A percentile compares a stretch with the other conserved stretches of the same genome.
Conservation (phyloP, 805 yeast genomes). For the Candida loeiensis region DNA sequence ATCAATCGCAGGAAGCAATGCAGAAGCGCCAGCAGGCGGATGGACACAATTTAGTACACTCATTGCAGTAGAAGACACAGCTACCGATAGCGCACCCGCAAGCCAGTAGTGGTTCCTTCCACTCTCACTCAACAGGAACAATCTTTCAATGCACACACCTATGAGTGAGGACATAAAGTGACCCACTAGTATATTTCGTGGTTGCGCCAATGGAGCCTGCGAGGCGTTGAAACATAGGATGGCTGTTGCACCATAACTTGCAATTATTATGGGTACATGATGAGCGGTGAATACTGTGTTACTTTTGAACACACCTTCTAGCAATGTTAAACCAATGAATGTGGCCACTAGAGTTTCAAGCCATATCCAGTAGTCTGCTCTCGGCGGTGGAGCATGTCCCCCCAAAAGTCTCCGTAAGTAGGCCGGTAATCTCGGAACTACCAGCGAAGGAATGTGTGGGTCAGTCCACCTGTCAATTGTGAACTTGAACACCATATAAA, state of each 20-base stretch:
- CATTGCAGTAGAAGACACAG: constrained; percentile 52
- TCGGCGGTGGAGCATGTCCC: constrained; percentile 24
- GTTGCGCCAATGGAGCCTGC: constrained; percentile 62
- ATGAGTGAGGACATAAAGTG: constrained; percentile 51
- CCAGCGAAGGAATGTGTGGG: constrained; percentile 18
- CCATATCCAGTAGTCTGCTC: constrained; percentile 42
- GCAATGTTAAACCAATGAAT: constrained; percentile 42
- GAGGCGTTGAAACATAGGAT: constrained; percentile 54
- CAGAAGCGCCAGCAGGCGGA: constrained; percentile 74
- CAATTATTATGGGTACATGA: constrained; percentile 47
- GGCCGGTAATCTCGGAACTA: constrained; percentile 31
- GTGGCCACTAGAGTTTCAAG: constrained; percentile 44
- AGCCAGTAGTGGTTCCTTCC: constrained; percentile 52
- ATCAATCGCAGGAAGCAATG: constrained; percentile 53
- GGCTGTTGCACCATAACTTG: constrained; percentile 62
- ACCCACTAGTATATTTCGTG: constrained; percentile 55
- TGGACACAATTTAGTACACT: constrained; percentile 53
- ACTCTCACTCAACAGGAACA: constrained; percentile 43
- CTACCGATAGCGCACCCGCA: constrained; percentile 57
- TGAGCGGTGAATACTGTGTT: constrained; percentile 37
- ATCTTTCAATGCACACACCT: constrained; percentile 53
- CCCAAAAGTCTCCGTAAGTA: constrained; percentile 40
- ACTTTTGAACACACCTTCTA: constrained; percentile 45
- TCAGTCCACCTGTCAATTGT: constrained; percentile 32
- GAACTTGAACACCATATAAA: constrained; percentile 35